Evolutionary conservation across 1,284 basidiomycete genomes (phyloP), one percentile per base, ranked within the genome.

Genomic region (Porodaedalea pini): DNA sequence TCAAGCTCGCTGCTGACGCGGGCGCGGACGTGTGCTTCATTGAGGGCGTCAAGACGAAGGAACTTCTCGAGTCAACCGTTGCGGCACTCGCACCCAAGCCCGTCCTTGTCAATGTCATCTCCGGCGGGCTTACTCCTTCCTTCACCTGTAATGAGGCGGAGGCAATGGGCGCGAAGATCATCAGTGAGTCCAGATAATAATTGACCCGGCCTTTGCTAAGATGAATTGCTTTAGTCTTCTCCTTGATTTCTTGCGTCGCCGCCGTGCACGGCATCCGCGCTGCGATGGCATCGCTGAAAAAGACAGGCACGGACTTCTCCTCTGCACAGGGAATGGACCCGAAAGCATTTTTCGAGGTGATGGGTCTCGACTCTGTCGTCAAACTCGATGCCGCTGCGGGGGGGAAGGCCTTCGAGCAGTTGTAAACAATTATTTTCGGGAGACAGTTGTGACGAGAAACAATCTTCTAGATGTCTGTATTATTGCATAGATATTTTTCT

Each of bases 11-110:
- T 2, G 80, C 85, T 1, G 83, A 83, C 56, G 85, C 81, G 3
- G 90, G 90, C 32, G 90, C 90, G 0, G 90, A 92, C 65, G 88
- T 90, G 21, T 90, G 86, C 69, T 92, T 92, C 73, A 88, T 92
- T 51, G 90, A 92, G 71, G 90, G 89, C 54, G 87, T 90, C 41
- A 81, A 81, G 69, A 86, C 80, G 8, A 78, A 84, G 54, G 82
- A 86, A 53, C 78, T 89, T 37, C 78, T 90, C 27, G 74, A 78
- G 62, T 72, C 73, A 2, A 88, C 88, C 1, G 82, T 90, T 51
- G 74, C 75, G 36, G 83, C 81, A 3, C 71, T 92, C 31, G 79
- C 82, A 5, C 87, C 88, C 4, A 87, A 85, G 64, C 88, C 88
- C 0, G 85, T 81, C 44, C 82, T 90, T 36, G 83, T 89, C 47